phyloP scores from a whole-genome alignment of 2,329 filamentous ascomycete genomes.

The Sphaerulina musiva region DNA sequence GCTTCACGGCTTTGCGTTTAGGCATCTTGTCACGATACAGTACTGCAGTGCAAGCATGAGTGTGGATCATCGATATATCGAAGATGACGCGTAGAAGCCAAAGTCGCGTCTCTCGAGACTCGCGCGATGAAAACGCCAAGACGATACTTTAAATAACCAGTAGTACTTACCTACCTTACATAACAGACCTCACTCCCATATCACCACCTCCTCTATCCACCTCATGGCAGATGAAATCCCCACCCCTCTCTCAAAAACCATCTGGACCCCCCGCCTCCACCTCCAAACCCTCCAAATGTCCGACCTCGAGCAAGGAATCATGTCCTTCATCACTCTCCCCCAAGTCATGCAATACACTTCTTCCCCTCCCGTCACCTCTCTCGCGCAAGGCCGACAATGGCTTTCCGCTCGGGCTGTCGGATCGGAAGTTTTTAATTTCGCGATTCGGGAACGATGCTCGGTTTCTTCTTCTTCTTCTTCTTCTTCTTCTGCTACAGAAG shows the following conservation, averaged over 20 bases:
- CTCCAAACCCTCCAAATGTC: conserved; percentile 19
- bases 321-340: conserved; percentile 45
- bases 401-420: conserved; percentile 35
- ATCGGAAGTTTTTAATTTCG: conserved; percentile 50
- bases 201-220: neutral
- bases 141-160: neutral
- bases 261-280: conserved; percentile 18
- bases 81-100: conserved; percentile 4
- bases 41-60: too few relatives aligned
- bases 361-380: conserved; percentile 14
- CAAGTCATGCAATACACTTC: conserved; percentile 27
- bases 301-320: conserved; percentile 16
- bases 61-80: too few relatives aligned
- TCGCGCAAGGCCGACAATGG: conserved; percentile 31
- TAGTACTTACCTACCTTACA: neutral
- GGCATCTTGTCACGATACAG: conserved; percentile 20
- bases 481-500: too few relatives aligned
- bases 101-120: conserved; percentile 1
- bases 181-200: neutral
- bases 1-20: conserved; percentile 21
- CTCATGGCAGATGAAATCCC: neutral
- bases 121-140: neutral
- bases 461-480: conserved; percentile 32
- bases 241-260: conserved; percentile 14
- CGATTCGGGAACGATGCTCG: conserved; percentile 40